Percentiles rank a stretch among this genome's conserved stretches.
These are phyloP conservation scores for Thymus mandschuricus DNA, from an alignment of 257 asterid genomes.

Conservation along the genomic window DNA sequence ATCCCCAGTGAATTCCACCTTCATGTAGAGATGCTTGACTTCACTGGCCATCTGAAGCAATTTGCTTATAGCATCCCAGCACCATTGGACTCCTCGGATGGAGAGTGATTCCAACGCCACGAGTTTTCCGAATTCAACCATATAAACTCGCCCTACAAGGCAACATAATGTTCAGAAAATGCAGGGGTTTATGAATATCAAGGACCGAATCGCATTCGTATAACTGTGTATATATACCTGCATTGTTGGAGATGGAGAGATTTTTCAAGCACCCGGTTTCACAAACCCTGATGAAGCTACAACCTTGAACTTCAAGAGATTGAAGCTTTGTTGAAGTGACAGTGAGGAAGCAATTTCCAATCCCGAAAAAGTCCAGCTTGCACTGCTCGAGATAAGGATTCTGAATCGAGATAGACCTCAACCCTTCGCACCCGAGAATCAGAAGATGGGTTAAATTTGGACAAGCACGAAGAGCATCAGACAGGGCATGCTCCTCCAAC, in stretches of 20 bases:
- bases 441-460: constrained; percentile 73
- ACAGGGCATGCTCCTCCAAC: constrained; percentile 66
- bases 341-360: constrained; percentile 66
- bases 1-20: constrained; percentile 93
- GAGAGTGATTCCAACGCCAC: constrained; percentile 71
- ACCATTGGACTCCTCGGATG: constrained; percentile 92
- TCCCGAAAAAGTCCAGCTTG: constrained; percentile 81
- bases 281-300: constrained; percentile 69
- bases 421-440: constrained; percentile 94
- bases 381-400: constrained; percentile 69
- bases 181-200: constrained; percentile 12
- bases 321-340: constrained; percentile 60
- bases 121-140: constrained; percentile 81
- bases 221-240: constrained; percentile 49
- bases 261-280: constrained; percentile 60
- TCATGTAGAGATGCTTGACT: constrained; percentile 91
- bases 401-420: constrained; percentile 54
- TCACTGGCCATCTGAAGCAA: constrained; percentile 85
- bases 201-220: neutral
- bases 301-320: constrained; percentile 89
- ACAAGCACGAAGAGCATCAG: constrained; percentile 65
- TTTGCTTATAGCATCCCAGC: constrained; percentile 83
- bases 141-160: constrained; percentile 65
- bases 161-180: constrained; percentile 6
- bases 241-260: constrained; percentile 76